These are phyloP conservation scores for Filobasidium uniguttulatum DNA, from an alignment of 1,284 basidiomycete genomes.

Conservation along the genomic window DNA sequence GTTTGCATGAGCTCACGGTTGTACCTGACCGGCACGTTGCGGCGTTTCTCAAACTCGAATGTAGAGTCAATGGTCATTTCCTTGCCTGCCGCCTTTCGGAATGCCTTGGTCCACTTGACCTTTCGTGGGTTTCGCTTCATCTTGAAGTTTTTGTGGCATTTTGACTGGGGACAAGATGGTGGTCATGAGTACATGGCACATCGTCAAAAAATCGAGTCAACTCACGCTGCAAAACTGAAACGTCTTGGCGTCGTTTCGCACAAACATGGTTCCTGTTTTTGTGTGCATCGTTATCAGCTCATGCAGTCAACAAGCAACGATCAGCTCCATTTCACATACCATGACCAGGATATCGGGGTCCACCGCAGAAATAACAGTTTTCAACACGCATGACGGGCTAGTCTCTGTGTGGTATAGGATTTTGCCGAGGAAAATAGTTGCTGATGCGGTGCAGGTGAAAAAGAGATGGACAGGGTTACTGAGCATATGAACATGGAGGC, in stretches of 20 bases:
- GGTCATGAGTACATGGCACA: slow-evolving; percentile 4
- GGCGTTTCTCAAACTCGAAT: slow-evolving; percentile 97
- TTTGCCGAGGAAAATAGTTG: too few species aligned
- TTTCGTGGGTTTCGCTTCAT: slow-evolving; percentile 99
- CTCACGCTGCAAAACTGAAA: slow-evolving; percentile 89
- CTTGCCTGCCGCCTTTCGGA: slow-evolving; percentile 96
- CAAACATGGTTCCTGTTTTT: slow-evolving; percentile 85
- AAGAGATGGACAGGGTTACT: too few species aligned
- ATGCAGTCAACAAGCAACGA: slow-evolving; percentile 26
- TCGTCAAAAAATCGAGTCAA: slow-evolving; percentile 15
- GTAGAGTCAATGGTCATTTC: slow-evolving; percentile 99
- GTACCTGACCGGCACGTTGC: slow-evolving; percentile 96
- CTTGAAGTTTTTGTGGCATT: slow-evolving; percentile 97
- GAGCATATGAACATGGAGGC: too few species aligned
- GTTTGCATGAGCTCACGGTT: slow-evolving; percentile 85
- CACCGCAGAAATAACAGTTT: not conserved
- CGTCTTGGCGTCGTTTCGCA: slow-evolving; percentile 89
- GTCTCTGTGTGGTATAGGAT: too few species aligned
- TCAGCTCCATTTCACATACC: not conserved
- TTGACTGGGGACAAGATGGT: slow-evolving; percentile 24
- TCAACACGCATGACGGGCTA: too few species aligned
- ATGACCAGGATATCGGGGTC: not conserved
- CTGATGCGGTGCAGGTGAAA: too few species aligned
- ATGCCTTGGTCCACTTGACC: slow-evolving; percentile 99
- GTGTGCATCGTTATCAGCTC: too few species aligned